Evolutionary conservation across 176 grass and related monocot genomes (phyloP), one percentile per base, ranked within the genome.

Genomic region (Leersia perrieri): DNA sequence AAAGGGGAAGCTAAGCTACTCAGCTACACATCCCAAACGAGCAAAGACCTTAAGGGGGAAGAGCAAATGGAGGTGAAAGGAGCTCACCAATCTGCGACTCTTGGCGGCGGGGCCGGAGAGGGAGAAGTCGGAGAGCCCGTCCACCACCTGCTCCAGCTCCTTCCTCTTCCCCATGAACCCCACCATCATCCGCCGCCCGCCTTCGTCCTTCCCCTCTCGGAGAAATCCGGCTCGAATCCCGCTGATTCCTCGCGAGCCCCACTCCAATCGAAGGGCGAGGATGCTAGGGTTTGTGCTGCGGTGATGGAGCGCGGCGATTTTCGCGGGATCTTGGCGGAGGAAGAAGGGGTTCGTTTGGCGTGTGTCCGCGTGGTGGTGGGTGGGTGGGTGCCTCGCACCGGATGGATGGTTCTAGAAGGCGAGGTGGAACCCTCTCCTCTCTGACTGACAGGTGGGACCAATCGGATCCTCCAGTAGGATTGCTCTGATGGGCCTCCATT

Each of bases 81-180:
- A 7, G 33, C 76, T 85, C 49, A 94, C 91, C 91, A 94, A 29
- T 83, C 85, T 85, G 64, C 88, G 78, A 74, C 34, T 88, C 88
- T 94, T 94, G 74, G 69, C 29, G n/a, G 91, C 88, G 27, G 91
- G 75, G 12, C 55, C 72, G 64, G 85, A 90, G 74, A 90, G 70
- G 55, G 85, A 90, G 85, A 88, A 86, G 70, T 86, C 88, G 36
- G 63, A 76, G 79, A 90, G 82, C 33, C 86, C 85, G 26, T 90
- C 88, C 26, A 88, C 78, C 47, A 86, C 78, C 79, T 88, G 82
- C 32, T 94, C 91, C 64, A 86, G 39, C 34, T 90, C 88, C 86
- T 90, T 94, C 91, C 91, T 94, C 91, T 94, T 94, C 85, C 85
- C 82, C 88, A 49, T 34, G 83, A 89, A 92, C 35, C 83, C 87